Conservation (phyloP, 1,139 yeast genomes). For the Blastobotrys indianensis region DNA sequence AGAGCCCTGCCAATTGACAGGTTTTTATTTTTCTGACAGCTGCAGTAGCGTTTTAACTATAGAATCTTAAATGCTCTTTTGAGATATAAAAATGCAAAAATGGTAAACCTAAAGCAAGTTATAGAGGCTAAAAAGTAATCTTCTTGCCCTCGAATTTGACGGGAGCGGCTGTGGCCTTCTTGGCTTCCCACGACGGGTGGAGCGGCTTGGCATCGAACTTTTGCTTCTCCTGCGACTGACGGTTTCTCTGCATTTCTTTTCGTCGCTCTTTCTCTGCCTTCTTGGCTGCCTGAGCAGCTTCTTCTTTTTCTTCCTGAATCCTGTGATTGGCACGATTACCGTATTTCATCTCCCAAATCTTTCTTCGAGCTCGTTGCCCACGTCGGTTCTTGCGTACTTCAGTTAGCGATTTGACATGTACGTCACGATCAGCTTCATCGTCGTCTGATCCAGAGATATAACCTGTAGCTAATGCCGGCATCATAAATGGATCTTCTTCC, state of each 20-base stretch:
- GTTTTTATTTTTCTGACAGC: too few species aligned
- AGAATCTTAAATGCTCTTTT: too few species aligned
- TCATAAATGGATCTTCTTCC: slow-evolving; percentile 14
- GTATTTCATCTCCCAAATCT: slow-evolving; percentile 89
- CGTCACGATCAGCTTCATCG: slow-evolving; percentile 55
- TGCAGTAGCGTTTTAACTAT: too few species aligned
- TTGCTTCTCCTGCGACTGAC: slow-evolving; percentile 23
- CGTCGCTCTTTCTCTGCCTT: slow-evolving; percentile 40
- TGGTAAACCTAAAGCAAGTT: too few species aligned
- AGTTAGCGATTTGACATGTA: slow-evolving; percentile 51
- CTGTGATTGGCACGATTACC: slow-evolving; percentile 84
- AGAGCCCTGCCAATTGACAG: too few species aligned
- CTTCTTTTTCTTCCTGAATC: slow-evolving; percentile 51
- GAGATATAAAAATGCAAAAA: too few species aligned
- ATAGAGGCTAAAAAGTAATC: slow-evolving; percentile 47
- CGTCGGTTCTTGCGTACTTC: slow-evolving; percentile 73
- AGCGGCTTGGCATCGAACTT: slow-evolving; percentile 34
- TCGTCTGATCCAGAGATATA: slow-evolving; percentile 76
- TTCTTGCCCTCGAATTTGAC: slow-evolving; percentile 80
- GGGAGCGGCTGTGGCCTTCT: slow-evolving; percentile 55
- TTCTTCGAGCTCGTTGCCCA: slow-evolving; percentile 95
- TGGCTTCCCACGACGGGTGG: slow-evolving; percentile 98
- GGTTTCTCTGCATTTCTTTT: slow-evolving; percentile 31
- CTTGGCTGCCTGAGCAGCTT: slow-evolving; percentile 45
- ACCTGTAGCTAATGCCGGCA: slow-evolving; percentile 73